Evolutionary conservation across 2,329 filamentous ascomycete species (phyloP), one percentile per base, ranked within the genome.

Genomic region (Colletotrichum gigasporum): DNA sequence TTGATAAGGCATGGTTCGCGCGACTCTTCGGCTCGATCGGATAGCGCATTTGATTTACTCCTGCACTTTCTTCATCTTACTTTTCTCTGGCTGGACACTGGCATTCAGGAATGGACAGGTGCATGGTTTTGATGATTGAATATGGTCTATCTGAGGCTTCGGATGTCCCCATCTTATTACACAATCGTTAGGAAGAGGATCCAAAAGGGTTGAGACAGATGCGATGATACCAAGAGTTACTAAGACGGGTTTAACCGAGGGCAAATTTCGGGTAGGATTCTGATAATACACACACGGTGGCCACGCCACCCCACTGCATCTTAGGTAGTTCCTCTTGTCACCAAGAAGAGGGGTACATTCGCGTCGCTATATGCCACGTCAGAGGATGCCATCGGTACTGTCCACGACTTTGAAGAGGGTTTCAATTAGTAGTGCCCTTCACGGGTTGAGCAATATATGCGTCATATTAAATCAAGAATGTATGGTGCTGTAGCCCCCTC

Each of bases 401-500:
- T n/a, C n/a, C n/a, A n/a, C n/a, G n/a, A n/a, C n/a, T n/a, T n/a
- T n/a, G n/a, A n/a, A n/a, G n/a, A n/a, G n/a, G n/a, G 22, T 42
- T 5, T 11, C 30, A 39, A 30, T 56, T 24, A 35, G 18, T 20
- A 32, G 7, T 10, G 37, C 16, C 37, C 37, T 44, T 26, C 4
- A 4, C 26, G 12, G n/a, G 35, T 14, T 11, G 22, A 20, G 39
- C 11, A 34, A 39, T n/a, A 22, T 48, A n/a, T 16, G 30, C 35
- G 51, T 44, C 22, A 30, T 11, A 51, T 52, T 52, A 52, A 16
- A 14, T 37, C 14, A 32, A 37, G 44, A 41, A 57, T 57, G 30
- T 30, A 60, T 50, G 59, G 53, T 57, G 16, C 54, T 52, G 30
- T 59, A 26, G 12, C 4, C 24, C 34, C 35, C 53, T 24, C 30